Evolutionary conservation across 1,139 yeast species (phyloP).

Genomic region (Candida smagusa): DNA sequence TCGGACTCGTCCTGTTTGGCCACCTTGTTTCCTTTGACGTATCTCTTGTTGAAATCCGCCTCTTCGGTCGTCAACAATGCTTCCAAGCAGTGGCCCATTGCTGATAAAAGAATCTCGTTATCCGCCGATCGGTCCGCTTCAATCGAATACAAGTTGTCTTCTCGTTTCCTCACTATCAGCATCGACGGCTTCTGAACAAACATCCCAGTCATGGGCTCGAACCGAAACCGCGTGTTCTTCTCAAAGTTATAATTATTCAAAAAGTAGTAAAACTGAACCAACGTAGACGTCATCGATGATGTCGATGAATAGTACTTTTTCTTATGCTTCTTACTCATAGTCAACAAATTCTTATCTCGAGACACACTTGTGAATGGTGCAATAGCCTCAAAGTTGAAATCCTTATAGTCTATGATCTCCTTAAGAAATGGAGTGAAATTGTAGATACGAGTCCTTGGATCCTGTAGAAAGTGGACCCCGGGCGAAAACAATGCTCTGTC

Average conservation of each 20-base stretch:
- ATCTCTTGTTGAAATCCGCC: constrained; percentile 36
- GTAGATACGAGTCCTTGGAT: constrained; percentile 69
- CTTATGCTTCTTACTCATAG: constrained; percentile 43
- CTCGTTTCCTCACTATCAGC: constrained; percentile 32
- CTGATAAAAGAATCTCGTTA: constrained; percentile 66
- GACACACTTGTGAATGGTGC: constrained; percentile 64
- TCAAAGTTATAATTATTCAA: constrained; percentile 48
- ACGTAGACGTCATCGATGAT: constrained; percentile 76
- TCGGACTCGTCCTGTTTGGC: constrained; percentile 4
- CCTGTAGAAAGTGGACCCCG: constrained; percentile 77
- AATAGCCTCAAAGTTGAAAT: constrained; percentile 62
- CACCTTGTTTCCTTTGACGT: neutral
- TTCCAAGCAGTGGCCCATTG: constrained; percentile 78
- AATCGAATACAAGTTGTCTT: constrained; percentile 50
- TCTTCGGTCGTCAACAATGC: constrained; percentile 62
- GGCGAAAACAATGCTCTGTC: constrained; percentile 75
- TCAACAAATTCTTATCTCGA: constrained; percentile 39
- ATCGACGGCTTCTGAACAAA: constrained; percentile 35
- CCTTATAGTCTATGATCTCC: constrained; percentile 60
- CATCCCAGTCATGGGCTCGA: constrained; percentile 34
- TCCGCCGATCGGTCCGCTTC: constrained; percentile 71
- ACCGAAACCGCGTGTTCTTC: constrained; percentile 25
- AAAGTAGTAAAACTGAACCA: constrained; percentile 73
- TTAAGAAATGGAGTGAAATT: constrained; percentile 66
- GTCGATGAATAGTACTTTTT: constrained; percentile 72